Evolutionary conservation across 768 basidiomycete genomes (phyloP), one percentile per base, ranked within the genome.

Genomic region (Macrolepiota albuminosa): DNA sequence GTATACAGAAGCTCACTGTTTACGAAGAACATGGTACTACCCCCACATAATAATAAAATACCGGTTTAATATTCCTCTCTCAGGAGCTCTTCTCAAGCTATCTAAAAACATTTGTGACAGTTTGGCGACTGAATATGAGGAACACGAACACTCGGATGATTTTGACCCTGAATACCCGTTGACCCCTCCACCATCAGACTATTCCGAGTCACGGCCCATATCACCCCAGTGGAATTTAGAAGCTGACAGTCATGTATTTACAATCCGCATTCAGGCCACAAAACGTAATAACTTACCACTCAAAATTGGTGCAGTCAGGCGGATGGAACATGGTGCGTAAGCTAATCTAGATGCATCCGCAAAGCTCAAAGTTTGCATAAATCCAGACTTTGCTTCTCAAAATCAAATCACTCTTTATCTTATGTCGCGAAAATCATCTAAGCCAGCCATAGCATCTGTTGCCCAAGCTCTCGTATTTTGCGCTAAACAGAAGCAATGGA

Each of bases 131-230:
- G 61, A 56, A 24, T 57, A 60, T 34, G 63, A 63, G 8, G 65
- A 68, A 45, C 60, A 63, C 34, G 65, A 68, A 45, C 60, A 63
- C 34, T 67, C 65, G 16, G 62, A 63, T 16, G 67, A 67, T 51
- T 82, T 83, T 21, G 87, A 89, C 57, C 70, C 81, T 3, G 82
- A 85, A 66, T 91, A 85, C 69, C 91, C 90, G 43, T 75, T 84
- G 47, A 92, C 90, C 0, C 91, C 90, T n/a, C 91, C 90, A 3
- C 74, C 81, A 18, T 92, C 90, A 8, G 89, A 90, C 69, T 80
- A 79, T 66, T 84, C 87, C 29, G 83, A 81, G 29, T 89, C 89
- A 11, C 77, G 85, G 58, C 78, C 85, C 33, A 73, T 84, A 29
- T 86, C 87, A 2, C 87, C 87, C 10, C 78, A 73, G 55, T 61